A percentile compares a stretch with the other conserved stretches of the same genome.
These are phyloP conservation scores for Dictyophora rubrovolvata DNA, from an alignment of 768 basidiomycete genomes.

Conservation along the genomic window DNA sequence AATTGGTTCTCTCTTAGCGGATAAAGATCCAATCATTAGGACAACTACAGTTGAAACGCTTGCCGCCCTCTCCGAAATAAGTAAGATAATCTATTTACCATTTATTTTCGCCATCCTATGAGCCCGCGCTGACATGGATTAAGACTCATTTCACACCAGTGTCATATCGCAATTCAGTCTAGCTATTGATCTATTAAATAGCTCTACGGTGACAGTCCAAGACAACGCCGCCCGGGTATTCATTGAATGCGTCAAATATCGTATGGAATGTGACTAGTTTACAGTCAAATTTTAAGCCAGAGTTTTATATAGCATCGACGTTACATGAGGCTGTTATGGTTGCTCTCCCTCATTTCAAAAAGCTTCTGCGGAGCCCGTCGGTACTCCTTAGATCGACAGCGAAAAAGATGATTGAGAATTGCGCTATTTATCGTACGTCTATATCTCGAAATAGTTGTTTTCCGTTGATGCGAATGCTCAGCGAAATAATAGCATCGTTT, in stretches of 20 bases:
- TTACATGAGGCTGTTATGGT: background rate
- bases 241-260: background rate
- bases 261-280: background rate
- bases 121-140: background rate
- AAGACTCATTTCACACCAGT: background rate
- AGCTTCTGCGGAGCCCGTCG: background rate
- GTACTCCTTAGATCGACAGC: background rate
- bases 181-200: background rate
- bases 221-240: background rate
- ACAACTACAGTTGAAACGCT: background rate
- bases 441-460: background rate
- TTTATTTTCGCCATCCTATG: background rate
- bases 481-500: background rate
- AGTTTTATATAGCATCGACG: background rate
- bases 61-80: background rate
- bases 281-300: too few species aligned
- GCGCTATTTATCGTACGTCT: background rate
- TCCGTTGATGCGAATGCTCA: background rate
- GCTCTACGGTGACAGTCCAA: background rate
- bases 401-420: background rate
- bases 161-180: background rate
- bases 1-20: background rate
- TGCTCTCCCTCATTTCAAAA: background rate
- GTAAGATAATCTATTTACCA: background rate
- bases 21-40: background rate